Percentiles rank a stretch among this genome's conserved stretches.
Conservation (phyloP, 2,329 filamentous ascomycete genomes). For the Cadophora luteo-olivacea region DNA sequence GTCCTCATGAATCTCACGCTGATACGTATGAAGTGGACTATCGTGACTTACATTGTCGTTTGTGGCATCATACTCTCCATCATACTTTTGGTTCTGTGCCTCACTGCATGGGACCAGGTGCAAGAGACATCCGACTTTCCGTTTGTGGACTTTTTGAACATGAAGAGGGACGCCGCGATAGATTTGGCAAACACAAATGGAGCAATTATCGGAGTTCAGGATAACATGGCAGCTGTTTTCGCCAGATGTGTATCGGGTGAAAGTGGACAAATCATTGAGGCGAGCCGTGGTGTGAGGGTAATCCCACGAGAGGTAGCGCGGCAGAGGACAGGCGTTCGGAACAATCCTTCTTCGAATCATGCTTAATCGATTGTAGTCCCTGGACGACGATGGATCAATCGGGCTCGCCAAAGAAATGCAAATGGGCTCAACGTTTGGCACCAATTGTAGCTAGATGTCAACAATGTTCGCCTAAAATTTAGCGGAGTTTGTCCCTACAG, state of each 20-base stretch:
- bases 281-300: not conserved
- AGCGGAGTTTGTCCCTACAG: too few species aligned
- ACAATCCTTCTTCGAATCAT: not conserved
- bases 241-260: not conserved
- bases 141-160: not conserved
- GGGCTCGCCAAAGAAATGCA: too few species aligned
- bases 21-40: not conserved
- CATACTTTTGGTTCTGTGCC: not conserved
- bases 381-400: not conserved
- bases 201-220: not conserved
- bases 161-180: not conserved
- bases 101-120: not conserved
- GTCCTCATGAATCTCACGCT: not conserved
- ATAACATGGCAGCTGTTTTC: not conserved
- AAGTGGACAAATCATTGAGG: not conserved
- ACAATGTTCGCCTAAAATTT: too few species aligned
- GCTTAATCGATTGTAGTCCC: not conserved
- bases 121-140: conserved; percentile 4
- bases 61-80: not conserved
- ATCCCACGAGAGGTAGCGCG: not conserved
- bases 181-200: not conserved
- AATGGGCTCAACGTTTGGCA: too few species aligned
- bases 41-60: not conserved
- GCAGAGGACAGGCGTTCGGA: not conserved
- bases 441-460: too few species aligned